Conservation (phyloP, 192 early-diverging fungal genomes). For the Jimgerdemannia flammicorona region DNA sequence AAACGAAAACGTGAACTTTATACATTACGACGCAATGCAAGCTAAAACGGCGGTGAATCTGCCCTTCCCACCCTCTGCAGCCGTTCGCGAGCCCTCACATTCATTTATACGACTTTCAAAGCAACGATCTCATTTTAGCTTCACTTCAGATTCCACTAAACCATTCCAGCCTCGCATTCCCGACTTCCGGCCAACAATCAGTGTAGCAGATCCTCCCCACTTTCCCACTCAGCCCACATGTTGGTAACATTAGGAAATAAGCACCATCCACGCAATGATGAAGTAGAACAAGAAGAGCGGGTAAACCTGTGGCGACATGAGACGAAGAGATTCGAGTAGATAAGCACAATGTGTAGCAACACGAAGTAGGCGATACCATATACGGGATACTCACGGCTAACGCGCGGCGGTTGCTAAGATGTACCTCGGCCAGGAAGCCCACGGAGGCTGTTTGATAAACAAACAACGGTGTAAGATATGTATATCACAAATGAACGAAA, state of each 20-base stretch:
- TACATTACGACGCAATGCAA: too few relatives aligned
- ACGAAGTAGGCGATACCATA: neutral
- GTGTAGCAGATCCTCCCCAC: too few relatives aligned
- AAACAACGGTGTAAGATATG: neutral
- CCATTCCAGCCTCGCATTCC: too few relatives aligned
- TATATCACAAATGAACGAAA: neutral
- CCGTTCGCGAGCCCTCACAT: too few relatives aligned
- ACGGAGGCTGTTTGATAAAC: conserved; percentile 63
- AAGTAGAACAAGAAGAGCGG: conserved; percentile 96
- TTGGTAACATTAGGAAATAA: conserved; percentile 52
- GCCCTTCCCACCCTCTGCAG: too few relatives aligned
- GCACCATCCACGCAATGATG: conserved; percentile 91
- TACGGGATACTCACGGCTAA: conserved; percentile 57
- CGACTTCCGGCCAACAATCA: too few relatives aligned
- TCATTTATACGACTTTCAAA: too few relatives aligned
- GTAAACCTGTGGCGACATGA: conserved; percentile 42
- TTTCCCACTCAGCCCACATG: too few relatives aligned
- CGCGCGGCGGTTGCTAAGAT: conserved; percentile 79
- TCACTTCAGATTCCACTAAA: too few relatives aligned
- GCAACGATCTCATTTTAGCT: too few relatives aligned
- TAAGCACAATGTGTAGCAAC: neutral
- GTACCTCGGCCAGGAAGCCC: conserved; percentile 76
- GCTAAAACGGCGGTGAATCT: too few relatives aligned
- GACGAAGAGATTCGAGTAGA: neutral
- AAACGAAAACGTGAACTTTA: too few relatives aligned